phyloP scores from a whole-genome alignment of 139 green algal species.

The Chlamydomonas schloesseri region DNA sequence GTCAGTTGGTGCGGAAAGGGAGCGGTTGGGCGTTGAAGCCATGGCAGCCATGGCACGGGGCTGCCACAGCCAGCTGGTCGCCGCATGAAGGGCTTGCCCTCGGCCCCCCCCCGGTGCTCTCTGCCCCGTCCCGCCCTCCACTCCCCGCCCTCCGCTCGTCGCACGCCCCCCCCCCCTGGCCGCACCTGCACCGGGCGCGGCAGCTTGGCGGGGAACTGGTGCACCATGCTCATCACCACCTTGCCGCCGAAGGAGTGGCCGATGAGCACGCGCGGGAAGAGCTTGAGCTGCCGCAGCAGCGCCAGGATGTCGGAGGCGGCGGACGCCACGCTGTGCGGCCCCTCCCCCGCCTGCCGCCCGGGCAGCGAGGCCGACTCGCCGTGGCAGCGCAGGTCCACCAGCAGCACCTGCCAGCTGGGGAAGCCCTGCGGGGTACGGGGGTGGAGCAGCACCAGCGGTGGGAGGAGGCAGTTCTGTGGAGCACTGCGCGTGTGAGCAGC shows the following conservation, averaged over 20 bases:
- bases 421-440: conserved; percentile 61
- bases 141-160: too few relatives aligned
- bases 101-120: too few relatives aligned
- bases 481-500: too few relatives aligned
- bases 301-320: conserved; percentile 78
- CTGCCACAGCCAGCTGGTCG: too few relatives aligned
- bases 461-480: too few relatives aligned
- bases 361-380: conserved; percentile 77
- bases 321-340: conserved; percentile 69
- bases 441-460: not conserved
- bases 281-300: conserved; percentile 81
- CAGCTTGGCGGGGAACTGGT: conserved; percentile 84
- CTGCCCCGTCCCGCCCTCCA: too few relatives aligned
- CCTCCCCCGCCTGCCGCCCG: not conserved
- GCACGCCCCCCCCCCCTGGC: not conserved
- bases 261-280: conserved; percentile 92
- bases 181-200: conserved; percentile 87
- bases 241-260: conserved; percentile 96
- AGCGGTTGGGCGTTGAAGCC: too few relatives aligned
- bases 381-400: conserved; percentile 95
- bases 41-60: too few relatives aligned
- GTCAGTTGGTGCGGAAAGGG: too few relatives aligned
- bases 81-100: too few relatives aligned
- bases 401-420: conserved; percentile 89
- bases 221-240: conserved; percentile 91